Conservation (phyloP, 2,329 filamentous ascomycete genomes). For the Arthrobotrys conoides region DNA sequence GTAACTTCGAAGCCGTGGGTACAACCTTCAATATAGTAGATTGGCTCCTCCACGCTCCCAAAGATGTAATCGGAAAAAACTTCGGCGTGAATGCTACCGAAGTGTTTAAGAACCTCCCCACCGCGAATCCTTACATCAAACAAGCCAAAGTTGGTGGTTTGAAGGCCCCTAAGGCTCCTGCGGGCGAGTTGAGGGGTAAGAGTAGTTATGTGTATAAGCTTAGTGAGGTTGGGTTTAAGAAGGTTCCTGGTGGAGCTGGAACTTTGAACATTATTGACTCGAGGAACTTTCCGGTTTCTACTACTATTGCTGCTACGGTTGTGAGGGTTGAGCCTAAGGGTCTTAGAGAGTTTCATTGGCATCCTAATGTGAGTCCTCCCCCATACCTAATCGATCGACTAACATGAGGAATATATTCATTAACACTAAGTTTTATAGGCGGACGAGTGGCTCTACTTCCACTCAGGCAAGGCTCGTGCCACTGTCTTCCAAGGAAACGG, state of each 20-base stretch:
- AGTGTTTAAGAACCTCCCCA: slow-evolving; percentile 73
- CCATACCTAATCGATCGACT: too few relatives aligned
- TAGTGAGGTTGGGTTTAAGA: slow-evolving; percentile 67
- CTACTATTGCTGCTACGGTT: slow-evolving; percentile 76
- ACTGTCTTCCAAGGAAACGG: slow-evolving; percentile 76
- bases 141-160: slow-evolving; percentile 72
- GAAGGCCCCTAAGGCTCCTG: slow-evolving; percentile 67
- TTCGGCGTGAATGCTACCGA: slow-evolving; percentile 75
- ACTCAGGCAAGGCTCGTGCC: slow-evolving; percentile 74
- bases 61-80: slow-evolving; percentile 76
- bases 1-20: slow-evolving; percentile 76
- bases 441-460: slow-evolving; percentile 81
- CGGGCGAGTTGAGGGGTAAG: slow-evolving; percentile 71
- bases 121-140: slow-evolving; percentile 74
- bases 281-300: slow-evolving; percentile 77
- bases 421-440: slow-evolving; percentile 67
- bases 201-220: slow-evolving; percentile 75
- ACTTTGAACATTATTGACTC: slow-evolving; percentile 77
- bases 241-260: slow-evolving; percentile 75
- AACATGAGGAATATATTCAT: background rate
- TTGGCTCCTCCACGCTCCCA: slow-evolving; percentile 77
- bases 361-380: slow-evolving; percentile 73
- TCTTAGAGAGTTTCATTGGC: slow-evolving; percentile 78
- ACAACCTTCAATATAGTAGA: slow-evolving; percentile 80
- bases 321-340: slow-evolving; percentile 76